Percentiles rank a stretch among this genome's conserved stretches.
phyloP scores from a whole-genome alignment of 2,329 filamentous ascomycete genomes.

The Fusarium mundagurra region DNA sequence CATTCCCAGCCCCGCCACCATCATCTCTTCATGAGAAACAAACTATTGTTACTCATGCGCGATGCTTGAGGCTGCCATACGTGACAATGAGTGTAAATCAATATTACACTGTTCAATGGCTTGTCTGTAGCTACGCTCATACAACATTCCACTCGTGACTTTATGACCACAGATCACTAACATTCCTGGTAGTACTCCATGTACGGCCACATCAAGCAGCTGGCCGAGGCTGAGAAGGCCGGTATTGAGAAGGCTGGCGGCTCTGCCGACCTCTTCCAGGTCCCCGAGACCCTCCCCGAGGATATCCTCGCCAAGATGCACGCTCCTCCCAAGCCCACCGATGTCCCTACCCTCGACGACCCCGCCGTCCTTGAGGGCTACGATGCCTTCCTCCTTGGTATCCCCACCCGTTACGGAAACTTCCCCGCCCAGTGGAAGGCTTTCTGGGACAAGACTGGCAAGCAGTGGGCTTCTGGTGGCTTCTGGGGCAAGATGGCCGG shows the following conservation, averaged over 20 bases:
- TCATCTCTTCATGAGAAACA: neutral
- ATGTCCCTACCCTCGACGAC: constrained; percentile 71
- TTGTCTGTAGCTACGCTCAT: neutral
- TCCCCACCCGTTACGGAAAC: constrained; percentile 96
- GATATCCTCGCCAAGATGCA: constrained; percentile 92
- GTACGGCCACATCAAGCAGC: constrained; percentile 87
- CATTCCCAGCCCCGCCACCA: neutral
- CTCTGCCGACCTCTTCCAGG: constrained; percentile 82
- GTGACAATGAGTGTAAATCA: neutral
- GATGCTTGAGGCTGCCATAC: neutral
- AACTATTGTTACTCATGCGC: neutral
- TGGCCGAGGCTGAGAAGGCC: constrained; percentile 90
- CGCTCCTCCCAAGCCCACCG: constrained; percentile 78
- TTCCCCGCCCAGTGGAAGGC: constrained; percentile 96
- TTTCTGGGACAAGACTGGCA: constrained; percentile 91
- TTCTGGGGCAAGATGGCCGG: constrained; percentile 91
- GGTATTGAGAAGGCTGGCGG: constrained; percentile 91
- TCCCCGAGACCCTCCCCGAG: constrained; percentile 85
- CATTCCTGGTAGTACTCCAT: constrained; percentile 78
- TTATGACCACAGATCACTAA: constrained; percentile 8
- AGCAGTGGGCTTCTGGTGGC: constrained; percentile 81
- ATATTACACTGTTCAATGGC: neutral
- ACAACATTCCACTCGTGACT: neutral
- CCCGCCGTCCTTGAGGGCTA: constrained; percentile 73
- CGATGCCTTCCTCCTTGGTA: constrained; percentile 91